Evolutionary conservation across 2,329 filamentous ascomycete genomes (phyloP).

Genomic region (Sordariomycetes sp.): DNA sequence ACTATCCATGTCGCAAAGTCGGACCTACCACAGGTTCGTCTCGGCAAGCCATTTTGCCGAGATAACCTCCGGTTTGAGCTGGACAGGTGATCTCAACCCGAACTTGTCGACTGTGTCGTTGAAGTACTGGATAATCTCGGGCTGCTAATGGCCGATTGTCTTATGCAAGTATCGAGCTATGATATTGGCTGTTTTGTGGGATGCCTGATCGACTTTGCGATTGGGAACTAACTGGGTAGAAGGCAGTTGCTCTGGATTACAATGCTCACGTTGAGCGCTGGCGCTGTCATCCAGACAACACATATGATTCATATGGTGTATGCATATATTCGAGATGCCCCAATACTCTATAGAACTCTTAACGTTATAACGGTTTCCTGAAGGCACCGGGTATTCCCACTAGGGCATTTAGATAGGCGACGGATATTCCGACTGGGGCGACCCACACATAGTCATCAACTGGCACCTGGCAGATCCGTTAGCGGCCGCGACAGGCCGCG

Average conservation of each 20-base stretch:
- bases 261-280: slow-evolving; percentile 40
- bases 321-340: too few species aligned
- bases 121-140: neutral
- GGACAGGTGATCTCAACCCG: neutral
- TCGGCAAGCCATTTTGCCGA: neutral
- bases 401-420: too few species aligned
- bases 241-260: slow-evolving; percentile 46
- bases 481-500: too few species aligned
- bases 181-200: slow-evolving; percentile 2
- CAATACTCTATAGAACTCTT: too few species aligned
- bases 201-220: slow-evolving; percentile 18
- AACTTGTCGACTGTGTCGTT: neutral
- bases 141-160: slow-evolving; percentile 22
- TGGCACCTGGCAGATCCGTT: too few species aligned
- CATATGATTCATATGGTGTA: slow-evolving; percentile 36
- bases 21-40: neutral
- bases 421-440: too few species aligned
- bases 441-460: too few species aligned
- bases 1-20: neutral
- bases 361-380: too few species aligned
- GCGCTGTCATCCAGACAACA: slow-evolving; percentile 43
- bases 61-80: neutral
- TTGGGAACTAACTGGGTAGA: slow-evolving; percentile 48
- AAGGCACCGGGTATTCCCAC: too few species aligned
- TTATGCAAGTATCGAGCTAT: slow-evolving; percentile 1